Conservation (phyloP, 2,329 filamentous ascomycete species). For the Pezizomycotina sp. region DNA sequence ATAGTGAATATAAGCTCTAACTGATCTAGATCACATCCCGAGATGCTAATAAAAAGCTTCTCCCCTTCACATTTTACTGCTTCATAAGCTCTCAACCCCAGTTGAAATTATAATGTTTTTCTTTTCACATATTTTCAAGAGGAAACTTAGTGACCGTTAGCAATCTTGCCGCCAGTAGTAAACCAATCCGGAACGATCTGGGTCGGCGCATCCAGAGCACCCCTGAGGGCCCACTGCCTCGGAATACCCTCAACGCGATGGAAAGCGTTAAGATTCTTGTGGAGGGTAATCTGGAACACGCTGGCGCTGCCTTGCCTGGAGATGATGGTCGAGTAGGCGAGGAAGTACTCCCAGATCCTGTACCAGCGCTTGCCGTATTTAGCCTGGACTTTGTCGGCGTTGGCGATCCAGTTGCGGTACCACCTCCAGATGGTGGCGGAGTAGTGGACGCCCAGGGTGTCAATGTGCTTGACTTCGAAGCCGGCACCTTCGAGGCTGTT, state of each 20-base stretch:
- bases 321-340: constrained; percentile 68
- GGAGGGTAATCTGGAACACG: constrained; percentile 71
- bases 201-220: constrained; percentile 36
- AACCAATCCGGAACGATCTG: constrained; percentile 12
- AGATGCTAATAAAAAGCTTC: no score
- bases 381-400: constrained; percentile 76
- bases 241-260: constrained; percentile 62
- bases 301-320: constrained; percentile 70
- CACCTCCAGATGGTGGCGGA: constrained; percentile 81
- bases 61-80: no score
- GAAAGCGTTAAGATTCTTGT: constrained; percentile 80
- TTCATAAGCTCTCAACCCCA: no score
- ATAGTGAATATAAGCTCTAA: no score
- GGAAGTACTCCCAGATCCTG: constrained; percentile 90
- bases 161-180: constrained; percentile 10
- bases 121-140: no score
- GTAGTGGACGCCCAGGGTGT: constrained; percentile 63
- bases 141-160: no score
- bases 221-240: constrained; percentile 51
- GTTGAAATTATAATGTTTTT: no score
- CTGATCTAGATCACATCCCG: no score
- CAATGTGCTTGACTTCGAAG: constrained; percentile 78
- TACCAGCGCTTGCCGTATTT: constrained; percentile 96
- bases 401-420: constrained; percentile 97
- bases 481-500: constrained; percentile 71